These are phyloP conservation scores for Auriscalpium vulgare DNA, from an alignment of 768 basidiomycete species.

Conservation along the genomic window DNA sequence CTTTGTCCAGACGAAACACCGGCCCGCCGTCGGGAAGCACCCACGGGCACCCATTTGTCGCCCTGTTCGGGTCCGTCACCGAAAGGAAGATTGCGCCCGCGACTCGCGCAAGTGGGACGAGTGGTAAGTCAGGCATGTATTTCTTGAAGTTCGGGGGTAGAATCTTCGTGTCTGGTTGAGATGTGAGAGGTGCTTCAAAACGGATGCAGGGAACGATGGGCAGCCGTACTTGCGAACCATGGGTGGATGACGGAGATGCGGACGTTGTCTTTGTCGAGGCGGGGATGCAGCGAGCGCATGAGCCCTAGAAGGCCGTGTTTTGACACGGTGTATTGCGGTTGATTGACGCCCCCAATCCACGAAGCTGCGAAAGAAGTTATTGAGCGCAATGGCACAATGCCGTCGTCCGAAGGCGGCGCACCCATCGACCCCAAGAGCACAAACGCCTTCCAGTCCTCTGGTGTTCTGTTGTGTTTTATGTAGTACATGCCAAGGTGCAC, in stretches of 20 bases:
- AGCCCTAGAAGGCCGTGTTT: slow-evolving; percentile 49
- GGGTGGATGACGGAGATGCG: slow-evolving; percentile 42
- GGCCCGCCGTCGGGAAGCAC: slow-evolving; percentile 43
- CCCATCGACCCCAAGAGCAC: slow-evolving; percentile 51
- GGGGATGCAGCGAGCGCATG: slow-evolving; percentile 38
- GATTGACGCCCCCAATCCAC: slow-evolving; percentile 37
- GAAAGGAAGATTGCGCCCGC: slow-evolving; percentile 46
- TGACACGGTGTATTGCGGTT: slow-evolving; percentile 39
- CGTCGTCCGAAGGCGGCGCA: slow-evolving; percentile 12
- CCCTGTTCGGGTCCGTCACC: slow-evolving; percentile 36
- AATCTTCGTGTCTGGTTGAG: slow-evolving; percentile 38
- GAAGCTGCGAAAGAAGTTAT: slow-evolving; percentile 30
- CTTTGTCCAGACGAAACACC: slow-evolving; percentile 37
- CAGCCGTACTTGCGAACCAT: slow-evolving; percentile 40
- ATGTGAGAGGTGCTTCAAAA: not conserved
- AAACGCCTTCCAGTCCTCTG: slow-evolving; percentile 38
- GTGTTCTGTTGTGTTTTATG: slow-evolving; percentile 28
- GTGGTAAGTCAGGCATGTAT: slow-evolving; percentile 41
- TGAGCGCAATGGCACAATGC: not conserved
- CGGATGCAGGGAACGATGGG: not conserved
- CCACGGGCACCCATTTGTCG: slow-evolving; percentile 39
- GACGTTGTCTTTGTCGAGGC: slow-evolving; percentile 29
- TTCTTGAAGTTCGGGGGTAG: slow-evolving; percentile 31
- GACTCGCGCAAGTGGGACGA: slow-evolving; percentile 38
- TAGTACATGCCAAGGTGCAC: slow-evolving; percentile 45